Base-by-base conservation (phyloP, 805 yeast genomes). In the Jamesozyma hellenica region DNA sequence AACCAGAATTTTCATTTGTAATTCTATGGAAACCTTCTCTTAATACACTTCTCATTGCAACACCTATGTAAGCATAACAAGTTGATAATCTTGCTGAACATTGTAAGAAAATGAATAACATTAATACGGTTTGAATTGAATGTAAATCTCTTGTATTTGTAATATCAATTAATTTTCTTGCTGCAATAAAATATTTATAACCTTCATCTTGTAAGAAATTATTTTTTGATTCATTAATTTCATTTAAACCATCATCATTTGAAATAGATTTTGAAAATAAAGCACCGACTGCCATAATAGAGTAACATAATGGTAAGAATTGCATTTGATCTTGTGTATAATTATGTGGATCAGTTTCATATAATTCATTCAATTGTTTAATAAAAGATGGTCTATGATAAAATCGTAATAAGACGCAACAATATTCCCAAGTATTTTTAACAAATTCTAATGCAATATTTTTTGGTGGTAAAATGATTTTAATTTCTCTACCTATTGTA, bases 11-110 rank as follows among this genome's bases (percentile, higher is more conserved):
- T 18, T 51, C 75, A 64, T 74, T 74, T 28, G 85, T 69, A 47
- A 76, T 77, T 43, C 94, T 64, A 56, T 87, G 96, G 21, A 83
- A 65, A 0, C 96, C 96, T 52, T 85, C 88, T 50, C 94, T 71
- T 38, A 87, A 59, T 0, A 94, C 94, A 32, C 90, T 80, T 52
- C 96, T 67, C 47, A 87, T 65, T 0, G 94, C 96, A 35, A 85
- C 81, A 8, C 96, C 96, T 47, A 87, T 83, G 58, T 85, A 87
- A 0, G 94, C 79, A 58, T 87, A 87, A 60, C 96, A 87, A 0
- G 95, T 85, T 0, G 94, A 82, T 39, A 87, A 65, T 42, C 95
- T 68, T 0, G 96, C 95, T 2, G 94, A 82, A 55, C 52, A 86
- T 60, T 87, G 96, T 39, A 88, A 65, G 57, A 86, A 87, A 46